phyloP scores from a whole-genome alignment of 2,329 filamentous ascomycete species.

The Scorias spongiosa region DNA sequence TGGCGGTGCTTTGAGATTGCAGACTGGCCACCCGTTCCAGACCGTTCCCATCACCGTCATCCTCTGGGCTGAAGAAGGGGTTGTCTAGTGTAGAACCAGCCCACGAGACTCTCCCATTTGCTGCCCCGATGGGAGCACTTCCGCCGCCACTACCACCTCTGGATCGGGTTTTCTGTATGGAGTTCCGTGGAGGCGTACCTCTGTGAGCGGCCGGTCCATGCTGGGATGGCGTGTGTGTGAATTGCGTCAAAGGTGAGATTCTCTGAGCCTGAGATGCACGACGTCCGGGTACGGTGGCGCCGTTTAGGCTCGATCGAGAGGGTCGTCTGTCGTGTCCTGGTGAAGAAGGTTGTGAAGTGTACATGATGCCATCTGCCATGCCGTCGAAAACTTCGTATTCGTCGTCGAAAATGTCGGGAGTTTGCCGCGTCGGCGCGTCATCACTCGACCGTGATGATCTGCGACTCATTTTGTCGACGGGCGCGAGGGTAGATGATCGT shows the following conservation, averaged over 20 bases:
- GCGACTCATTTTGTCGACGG: neutral
- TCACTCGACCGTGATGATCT: conserved; percentile 14
- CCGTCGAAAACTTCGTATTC: conserved; percentile 29
- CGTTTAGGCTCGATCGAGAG: conserved; percentile 5
- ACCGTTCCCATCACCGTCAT: conserved; percentile 12
- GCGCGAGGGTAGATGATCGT: no score
- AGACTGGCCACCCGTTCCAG: conserved; percentile 13
- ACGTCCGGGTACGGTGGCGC: conserved; percentile 8
- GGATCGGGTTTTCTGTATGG: conserved; percentile 17
- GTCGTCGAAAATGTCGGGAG: conserved; percentile 33
- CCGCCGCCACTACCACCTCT: conserved; percentile 1
- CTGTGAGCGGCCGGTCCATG: neutral
- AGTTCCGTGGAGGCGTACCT: conserved; percentile 11
- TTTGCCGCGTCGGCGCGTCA: conserved; percentile 16
- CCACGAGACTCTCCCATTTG: no score
- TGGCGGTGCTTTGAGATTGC: conserved; percentile 22
- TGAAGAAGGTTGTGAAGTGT: conserved; percentile 25
- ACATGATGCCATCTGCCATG: conserved; percentile 21
- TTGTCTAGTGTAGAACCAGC: conserved; percentile 7
- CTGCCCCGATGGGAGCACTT: neutral
- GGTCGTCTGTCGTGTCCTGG: conserved; percentile 13
- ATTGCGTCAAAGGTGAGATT: conserved; percentile 13
- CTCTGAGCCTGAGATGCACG: conserved; percentile 16
- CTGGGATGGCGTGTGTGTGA: conserved; percentile 7
- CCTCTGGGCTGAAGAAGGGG: conserved; percentile 22